Evolutionary conservation across 116 monocot species (phyloP).

Genomic region (Phalaenopsis hybrid): DNA sequence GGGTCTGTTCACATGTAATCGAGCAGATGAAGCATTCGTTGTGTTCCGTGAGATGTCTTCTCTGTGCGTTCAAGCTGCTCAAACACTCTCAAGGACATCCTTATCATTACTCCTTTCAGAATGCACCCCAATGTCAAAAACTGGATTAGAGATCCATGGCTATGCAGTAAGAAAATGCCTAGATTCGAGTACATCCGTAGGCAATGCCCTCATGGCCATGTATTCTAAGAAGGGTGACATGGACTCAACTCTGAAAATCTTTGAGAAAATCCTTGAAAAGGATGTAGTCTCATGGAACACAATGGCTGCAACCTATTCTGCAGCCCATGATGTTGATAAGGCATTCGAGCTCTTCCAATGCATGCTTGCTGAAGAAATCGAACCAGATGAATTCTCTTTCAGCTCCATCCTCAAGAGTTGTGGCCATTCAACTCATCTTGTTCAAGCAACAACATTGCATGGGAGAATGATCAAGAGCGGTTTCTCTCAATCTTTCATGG

Average conservation of each 20-base stretch:
- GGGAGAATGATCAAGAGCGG: constrained; percentile 28
- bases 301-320: constrained; percentile 35
- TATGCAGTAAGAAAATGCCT: constrained; percentile 51
- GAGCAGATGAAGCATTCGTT: constrained; percentile 29
- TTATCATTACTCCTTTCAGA: constrained; percentile 50
- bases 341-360: constrained; percentile 40
- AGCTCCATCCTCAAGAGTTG: constrained; percentile 29
- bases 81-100: constrained; percentile 37
- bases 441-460: constrained; percentile 27
- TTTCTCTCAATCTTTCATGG: constrained; percentile 23
- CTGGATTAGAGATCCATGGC: constrained; percentile 71
- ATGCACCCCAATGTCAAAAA: constrained; percentile 19
- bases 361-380: constrained; percentile 33
- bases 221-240: constrained; percentile 39
- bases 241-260: constrained; percentile 26
- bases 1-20: constrained; percentile 32
- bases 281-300: constrained; percentile 76
- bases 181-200: constrained; percentile 40
- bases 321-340: constrained; percentile 24
- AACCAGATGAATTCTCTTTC: constrained; percentile 44
- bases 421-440: constrained; percentile 26
- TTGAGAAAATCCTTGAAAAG: constrained; percentile 34
- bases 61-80: constrained; percentile 15
- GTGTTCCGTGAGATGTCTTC: constrained; percentile 43
- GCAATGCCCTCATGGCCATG: constrained; percentile 77